Base-by-base conservation (phyloP, 2,329 filamentous ascomycete genomes). In the Sporothrix curviconia region DNA sequence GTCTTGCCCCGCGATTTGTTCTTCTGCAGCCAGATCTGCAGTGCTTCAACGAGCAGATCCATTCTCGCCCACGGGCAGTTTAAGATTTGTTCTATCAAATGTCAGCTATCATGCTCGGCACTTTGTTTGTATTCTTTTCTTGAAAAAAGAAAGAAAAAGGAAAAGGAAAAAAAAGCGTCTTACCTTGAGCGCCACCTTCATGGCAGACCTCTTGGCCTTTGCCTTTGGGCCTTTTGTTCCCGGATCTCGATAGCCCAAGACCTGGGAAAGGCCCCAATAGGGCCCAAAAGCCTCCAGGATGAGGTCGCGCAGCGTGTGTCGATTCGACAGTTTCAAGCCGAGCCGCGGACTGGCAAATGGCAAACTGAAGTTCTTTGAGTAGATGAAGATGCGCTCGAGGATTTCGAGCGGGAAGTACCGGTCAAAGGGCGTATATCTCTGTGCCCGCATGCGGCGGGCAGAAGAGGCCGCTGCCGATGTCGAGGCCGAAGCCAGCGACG, bases 321-420 rank as follows among this genome's bases (percentile, higher is more conserved):
- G 53, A 19, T 64, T 62, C 3, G 79, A 81, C 14, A 84, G 72
- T 44, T 75, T 70, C 25, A 67, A 65, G 24, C 78, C 77, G 30
- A 84, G 68, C 32, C 71, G 66, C 11, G 66, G 73, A 53, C 72
- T 77, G 50, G 74, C 70, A 5, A 69, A 71, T 0, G 78, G 72
- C 1, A 84, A 69, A 52, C 75, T 71, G 47, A 78, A 60, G 61
- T 80, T 82, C 60, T 68, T 65, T 50, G 78, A 81, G 54, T 76
- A 67, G 61, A 78, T 66, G 56, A 82, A 75, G 49, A 84, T 80
- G 32, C 61, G 70, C 64, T 82, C 78, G 12, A 83, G 71, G 24
- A 83, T 69, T 65, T 83, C 81, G 7, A 74, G 65, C 0, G 81
- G 81, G 8, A 83, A 67, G 12, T 66, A 61, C 60, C 67, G 68